Evolutionary conservation across 2,329 filamentous ascomycete species (phyloP).

Genomic region (Penicillium capsulatum): DNA sequence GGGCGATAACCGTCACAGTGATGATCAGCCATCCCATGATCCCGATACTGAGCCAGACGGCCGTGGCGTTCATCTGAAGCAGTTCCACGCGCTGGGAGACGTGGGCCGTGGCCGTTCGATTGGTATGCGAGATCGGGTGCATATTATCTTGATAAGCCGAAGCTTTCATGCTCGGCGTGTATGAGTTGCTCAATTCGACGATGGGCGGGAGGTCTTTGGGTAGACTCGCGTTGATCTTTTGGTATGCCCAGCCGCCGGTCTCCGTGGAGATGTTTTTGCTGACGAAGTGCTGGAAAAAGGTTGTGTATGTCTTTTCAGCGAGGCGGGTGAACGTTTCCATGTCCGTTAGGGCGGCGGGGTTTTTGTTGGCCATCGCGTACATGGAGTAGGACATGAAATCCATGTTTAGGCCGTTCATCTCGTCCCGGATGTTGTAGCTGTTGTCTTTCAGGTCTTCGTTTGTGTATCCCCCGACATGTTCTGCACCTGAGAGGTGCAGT

Average conservation of each 20-base stretch:
- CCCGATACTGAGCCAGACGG: constrained; percentile 16
- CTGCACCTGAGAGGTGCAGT: constrained; percentile 2
- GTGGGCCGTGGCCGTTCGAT: constrained; percentile 7
- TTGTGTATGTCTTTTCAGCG: constrained; percentile 23
- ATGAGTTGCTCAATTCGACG: constrained; percentile 1
- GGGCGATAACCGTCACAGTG: constrained; percentile 8
- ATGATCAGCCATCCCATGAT: constrained; percentile 17
- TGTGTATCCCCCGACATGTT: constrained; percentile 5
- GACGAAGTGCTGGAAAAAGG: constrained; percentile 32
- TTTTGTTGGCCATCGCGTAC: constrained; percentile 21
- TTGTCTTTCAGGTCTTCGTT: constrained; percentile 20
- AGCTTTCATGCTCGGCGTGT: constrained; percentile 3
- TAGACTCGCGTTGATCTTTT: constrained; percentile 21
- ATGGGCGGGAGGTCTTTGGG: constrained; percentile 6
- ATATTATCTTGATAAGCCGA: constrained; percentile 10
- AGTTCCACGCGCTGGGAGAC: constrained; percentile 14
- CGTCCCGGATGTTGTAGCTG: constrained; percentile 26
- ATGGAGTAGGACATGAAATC: constrained; percentile 31
- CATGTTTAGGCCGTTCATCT: constrained; percentile 24
- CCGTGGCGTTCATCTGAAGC: constrained; percentile 16
- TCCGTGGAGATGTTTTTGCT: constrained; percentile 18
- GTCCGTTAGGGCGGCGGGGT: constrained; percentile 22
- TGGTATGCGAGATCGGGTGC: constrained; percentile 16
- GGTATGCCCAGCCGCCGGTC: constrained; percentile 23
- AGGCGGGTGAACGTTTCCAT: constrained; percentile 5